Evolutionary conservation across 441 rosid genomes (phyloP).

Genomic region (Macaranga tanarius): DNA sequence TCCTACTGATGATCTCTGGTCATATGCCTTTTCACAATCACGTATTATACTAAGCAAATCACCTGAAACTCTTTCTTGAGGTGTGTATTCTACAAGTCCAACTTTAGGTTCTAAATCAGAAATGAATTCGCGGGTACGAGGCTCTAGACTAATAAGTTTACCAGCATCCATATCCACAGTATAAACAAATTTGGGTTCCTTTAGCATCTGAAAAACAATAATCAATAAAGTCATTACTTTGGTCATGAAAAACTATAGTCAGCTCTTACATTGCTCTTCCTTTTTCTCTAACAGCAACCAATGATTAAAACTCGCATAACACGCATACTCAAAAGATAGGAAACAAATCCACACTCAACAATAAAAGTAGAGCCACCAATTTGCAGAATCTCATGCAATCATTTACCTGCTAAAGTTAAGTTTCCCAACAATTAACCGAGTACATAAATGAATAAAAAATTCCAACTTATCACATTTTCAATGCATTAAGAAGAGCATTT

Average conservation of each 20-base stretch:
- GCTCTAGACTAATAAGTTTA: constrained; percentile 73
- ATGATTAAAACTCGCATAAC: background rate
- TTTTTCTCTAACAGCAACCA: background rate
- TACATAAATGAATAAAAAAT: no score
- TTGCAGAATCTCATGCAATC: background rate
- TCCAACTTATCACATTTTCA: no score
- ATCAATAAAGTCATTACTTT: constrained; percentile 5
- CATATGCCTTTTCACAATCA: constrained; percentile 35
- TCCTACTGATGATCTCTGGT: constrained; percentile 22
- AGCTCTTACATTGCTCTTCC: constrained; percentile 8
- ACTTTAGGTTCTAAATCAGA: constrained; percentile 64
- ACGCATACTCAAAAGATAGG: background rate
- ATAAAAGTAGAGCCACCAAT: background rate
- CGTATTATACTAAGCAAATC: constrained; percentile 60
- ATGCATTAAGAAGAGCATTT: no score
- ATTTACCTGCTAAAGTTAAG: background rate
- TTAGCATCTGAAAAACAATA: constrained; percentile 48
- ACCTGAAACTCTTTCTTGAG: constrained; percentile 41
- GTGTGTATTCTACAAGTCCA: constrained; percentile 65
- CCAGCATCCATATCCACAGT: constrained; percentile 78
- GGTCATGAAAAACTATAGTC: background rate
- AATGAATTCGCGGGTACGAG: constrained; percentile 82
- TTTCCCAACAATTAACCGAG: background rate
- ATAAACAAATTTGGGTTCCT: constrained; percentile 90
- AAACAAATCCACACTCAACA: background rate